Conservation (phyloP, 331 rosid species). For the Dryas integrifolia region DNA sequence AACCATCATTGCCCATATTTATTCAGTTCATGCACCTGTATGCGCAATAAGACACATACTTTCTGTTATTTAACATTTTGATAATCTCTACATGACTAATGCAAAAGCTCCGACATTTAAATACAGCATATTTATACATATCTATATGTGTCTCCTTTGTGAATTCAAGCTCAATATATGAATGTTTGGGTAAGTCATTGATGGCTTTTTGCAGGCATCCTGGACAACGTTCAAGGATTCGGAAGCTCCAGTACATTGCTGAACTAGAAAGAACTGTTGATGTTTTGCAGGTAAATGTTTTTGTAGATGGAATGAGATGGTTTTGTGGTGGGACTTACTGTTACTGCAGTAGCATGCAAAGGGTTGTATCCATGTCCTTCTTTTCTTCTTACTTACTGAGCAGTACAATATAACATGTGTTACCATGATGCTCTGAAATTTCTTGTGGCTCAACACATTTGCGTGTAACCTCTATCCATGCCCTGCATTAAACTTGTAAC, state of each 20-base stretch:
- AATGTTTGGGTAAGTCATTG: conserved; percentile 3
- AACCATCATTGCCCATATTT: too few relatives aligned
- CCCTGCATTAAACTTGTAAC: neutral
- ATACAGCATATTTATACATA: too few relatives aligned
- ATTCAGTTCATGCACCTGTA: too few relatives aligned
- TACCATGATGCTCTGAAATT: too few relatives aligned
- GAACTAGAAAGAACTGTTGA: conserved; percentile 47
- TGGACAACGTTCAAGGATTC: conserved; percentile 55
- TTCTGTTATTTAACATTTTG: too few relatives aligned
- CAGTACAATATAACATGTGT: too few relatives aligned
- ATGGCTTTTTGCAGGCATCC: conserved; percentile 38
- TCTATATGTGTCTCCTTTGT: neutral
- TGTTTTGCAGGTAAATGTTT: conserved; percentile 36
- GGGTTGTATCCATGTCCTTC: neutral
- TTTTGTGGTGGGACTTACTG: neutral
- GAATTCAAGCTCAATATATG: neutral
- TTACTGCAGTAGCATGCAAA: neutral
- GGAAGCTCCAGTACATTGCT: conserved; percentile 49
- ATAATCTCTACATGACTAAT: too few relatives aligned
- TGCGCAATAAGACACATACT: too few relatives aligned
- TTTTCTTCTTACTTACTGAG: too few relatives aligned
- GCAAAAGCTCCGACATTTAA: too few relatives aligned
- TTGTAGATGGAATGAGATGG: conserved; percentile 1
- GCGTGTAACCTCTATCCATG: too few relatives aligned
- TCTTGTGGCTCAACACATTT: too few relatives aligned